Conservation (phyloP, 2,329 filamentous ascomycete species). For the Aspergillus costaricaensis region DNA sequence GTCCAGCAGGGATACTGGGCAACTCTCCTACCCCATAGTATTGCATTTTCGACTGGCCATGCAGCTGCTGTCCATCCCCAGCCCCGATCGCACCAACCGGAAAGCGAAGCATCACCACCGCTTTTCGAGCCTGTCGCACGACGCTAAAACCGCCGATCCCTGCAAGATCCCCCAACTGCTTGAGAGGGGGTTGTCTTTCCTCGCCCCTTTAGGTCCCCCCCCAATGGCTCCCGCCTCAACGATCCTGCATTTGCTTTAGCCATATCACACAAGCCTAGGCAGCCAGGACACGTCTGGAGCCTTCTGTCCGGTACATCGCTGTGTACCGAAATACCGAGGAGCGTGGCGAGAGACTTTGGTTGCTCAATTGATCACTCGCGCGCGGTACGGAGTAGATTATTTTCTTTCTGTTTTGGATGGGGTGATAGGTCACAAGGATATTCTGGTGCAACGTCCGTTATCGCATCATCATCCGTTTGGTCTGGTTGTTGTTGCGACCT, state of each 20-base stretch:
- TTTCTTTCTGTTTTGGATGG: background rate
- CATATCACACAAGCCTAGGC: slow-evolving; percentile 1
- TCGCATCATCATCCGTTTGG: background rate
- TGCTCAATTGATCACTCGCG: background rate
- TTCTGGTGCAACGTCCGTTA: background rate
- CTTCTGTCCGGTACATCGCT: background rate
- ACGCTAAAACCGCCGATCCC: slow-evolving; percentile 5
- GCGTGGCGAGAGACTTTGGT: background rate
- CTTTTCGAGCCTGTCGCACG: background rate
- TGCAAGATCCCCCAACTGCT: slow-evolving; percentile 1
- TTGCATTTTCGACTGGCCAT: background rate
- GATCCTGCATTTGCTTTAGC: background rate
- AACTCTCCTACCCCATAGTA: background rate
- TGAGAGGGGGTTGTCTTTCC: background rate
- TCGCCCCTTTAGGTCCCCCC: slow-evolving; percentile 2
- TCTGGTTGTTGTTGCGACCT: background rate
- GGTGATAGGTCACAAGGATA: background rate
- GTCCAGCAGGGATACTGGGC: background rate
- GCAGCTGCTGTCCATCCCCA: slow-evolving; percentile 1
- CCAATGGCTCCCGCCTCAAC: background rate
- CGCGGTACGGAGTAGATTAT: background rate
- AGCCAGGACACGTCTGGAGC: background rate
- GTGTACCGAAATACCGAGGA: background rate
- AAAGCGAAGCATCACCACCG: background rate
- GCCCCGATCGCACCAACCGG: background rate